Evolutionary conservation across 23 red algal species (phyloP).

Genomic region (Chondrus crispus): DNA sequence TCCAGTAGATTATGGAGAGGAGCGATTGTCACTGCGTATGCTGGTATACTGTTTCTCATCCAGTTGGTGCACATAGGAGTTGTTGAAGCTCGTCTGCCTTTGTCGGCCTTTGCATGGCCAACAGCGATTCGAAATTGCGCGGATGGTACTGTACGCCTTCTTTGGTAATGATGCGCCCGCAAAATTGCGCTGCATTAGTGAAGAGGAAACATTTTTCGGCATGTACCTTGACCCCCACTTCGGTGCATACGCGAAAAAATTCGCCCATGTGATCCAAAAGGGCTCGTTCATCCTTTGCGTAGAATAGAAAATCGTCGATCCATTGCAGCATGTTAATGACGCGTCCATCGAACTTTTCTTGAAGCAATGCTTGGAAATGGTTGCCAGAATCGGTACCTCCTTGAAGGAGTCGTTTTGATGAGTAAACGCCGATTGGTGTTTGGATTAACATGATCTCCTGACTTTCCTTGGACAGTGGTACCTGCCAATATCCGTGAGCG

Average conservation of each 20-base stretch:
- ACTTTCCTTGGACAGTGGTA: background rate
- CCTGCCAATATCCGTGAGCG: background rate
- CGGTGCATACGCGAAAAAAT: background rate
- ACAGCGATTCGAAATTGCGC: background rate
- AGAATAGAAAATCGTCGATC: background rate
- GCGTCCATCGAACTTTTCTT: background rate
- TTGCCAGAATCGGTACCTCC: background rate
- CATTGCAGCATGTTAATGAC: background rate
- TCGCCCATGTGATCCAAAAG: background rate
- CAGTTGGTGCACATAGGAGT: slow-evolving; percentile 1
- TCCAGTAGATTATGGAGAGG: slow-evolving; percentile 6
- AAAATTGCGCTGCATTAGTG: background rate
- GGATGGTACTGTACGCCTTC: background rate
- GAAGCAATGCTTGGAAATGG: background rate
- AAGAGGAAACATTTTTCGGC: background rate
- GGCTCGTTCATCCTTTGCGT: background rate
- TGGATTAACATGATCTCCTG: slow-evolving; percentile 1
- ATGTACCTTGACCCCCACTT: slow-evolving; percentile 4
- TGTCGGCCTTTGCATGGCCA: background rate
- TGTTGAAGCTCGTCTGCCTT: background rate
- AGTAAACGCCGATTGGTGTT: background rate
- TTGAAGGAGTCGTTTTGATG: background rate
- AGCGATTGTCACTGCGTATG: background rate
- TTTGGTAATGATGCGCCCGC: background rate
- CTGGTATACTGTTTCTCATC: background rate